Evolutionary conservation across 2,329 filamentous ascomycete genomes (phyloP).

Genomic region (Hirsutella thompsonii): DNA sequence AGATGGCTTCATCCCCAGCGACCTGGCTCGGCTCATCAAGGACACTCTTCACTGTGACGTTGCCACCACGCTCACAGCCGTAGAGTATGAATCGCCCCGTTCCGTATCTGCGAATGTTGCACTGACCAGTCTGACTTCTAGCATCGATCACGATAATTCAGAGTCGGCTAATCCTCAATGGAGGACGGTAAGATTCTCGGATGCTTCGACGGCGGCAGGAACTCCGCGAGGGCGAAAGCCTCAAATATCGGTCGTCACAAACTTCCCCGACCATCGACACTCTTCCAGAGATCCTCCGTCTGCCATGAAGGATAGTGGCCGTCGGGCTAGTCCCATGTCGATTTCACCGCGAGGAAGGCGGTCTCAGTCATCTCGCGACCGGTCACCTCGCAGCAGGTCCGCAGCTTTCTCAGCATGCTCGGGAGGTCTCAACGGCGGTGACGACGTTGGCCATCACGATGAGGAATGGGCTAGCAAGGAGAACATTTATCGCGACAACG

Average conservation of each 20-base stretch:
- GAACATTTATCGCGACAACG: slow-evolving; percentile 37
- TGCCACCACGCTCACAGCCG: background rate
- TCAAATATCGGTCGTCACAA: background rate
- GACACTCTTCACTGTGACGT: slow-evolving; percentile 2
- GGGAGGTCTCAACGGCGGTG: slow-evolving; percentile 18
- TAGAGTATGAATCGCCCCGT: background rate
- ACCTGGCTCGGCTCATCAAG: slow-evolving; percentile 1
- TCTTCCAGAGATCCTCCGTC: background rate
- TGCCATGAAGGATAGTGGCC: background rate
- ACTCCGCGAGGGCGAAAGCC: background rate
- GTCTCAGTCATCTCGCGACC: background rate
- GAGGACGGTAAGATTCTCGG: background rate
- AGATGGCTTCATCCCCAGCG: background rate
- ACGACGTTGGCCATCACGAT: slow-evolving; percentile 30
- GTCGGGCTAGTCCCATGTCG: background rate
- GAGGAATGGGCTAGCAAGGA: slow-evolving; percentile 38
- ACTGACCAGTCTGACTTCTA: background rate
- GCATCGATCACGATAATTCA: background rate
- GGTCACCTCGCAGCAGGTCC: background rate
- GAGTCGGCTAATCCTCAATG: background rate
- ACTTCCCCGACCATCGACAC: background rate
- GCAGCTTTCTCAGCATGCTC: background rate
- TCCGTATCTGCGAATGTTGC: background rate
- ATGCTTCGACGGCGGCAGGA: background rate
- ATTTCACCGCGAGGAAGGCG: background rate